Evolutionary conservation across 176 grass and related monocot genomes (phyloP), one percentile per base, ranked within the genome.

Genomic region (Pontederia paniculata): DNA sequence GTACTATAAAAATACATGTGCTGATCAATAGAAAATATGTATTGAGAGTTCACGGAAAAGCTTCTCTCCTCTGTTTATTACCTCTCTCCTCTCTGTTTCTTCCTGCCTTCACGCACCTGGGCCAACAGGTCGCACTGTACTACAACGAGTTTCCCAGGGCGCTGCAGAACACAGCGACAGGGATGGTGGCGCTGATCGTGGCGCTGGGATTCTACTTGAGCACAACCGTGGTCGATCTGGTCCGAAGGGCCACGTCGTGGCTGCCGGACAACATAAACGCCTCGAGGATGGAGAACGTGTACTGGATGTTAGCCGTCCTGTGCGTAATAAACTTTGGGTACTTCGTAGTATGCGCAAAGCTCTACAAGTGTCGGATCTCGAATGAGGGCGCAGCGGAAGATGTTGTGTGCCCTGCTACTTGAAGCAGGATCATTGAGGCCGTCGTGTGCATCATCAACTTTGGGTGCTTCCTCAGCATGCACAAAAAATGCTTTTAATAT

Each of bases 231-330:
- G 45, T 95, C 5, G 62, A 72, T 13, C 0, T 79, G 3, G 19
- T 88, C 2, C 67, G 81, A 46, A 58, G 55, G n/a, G 25, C n/a
- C 45, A 85, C 84, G 0, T 19, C 65, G 8, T 95, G 89, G 84
- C 60, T 95, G 47, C 84, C 81, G 5, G 77, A 94, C 79, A 83
- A 95, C 65, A 73, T 95, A 71, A 95, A 95, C 42, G 72, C 53
- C 2, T 77, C 89, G 9, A 74, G 12, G 60, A 16, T 84, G 25
- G 80, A 84, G 52, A 82, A 80, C 54, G 68, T 88, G 37, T 95
- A 88, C 67, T 85, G 89, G 89, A 41, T 85, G 78, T 67, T 85
- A 53, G 19, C 81, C 4, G 55, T 52, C 23, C 48, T 82, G 28
- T 43, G 67, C 4, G 7, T 63, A 43, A 21, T 95, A 63, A 88